phyloP scores from a whole-genome alignment of 164 flowering plant species.

The Piper longum region DNA sequence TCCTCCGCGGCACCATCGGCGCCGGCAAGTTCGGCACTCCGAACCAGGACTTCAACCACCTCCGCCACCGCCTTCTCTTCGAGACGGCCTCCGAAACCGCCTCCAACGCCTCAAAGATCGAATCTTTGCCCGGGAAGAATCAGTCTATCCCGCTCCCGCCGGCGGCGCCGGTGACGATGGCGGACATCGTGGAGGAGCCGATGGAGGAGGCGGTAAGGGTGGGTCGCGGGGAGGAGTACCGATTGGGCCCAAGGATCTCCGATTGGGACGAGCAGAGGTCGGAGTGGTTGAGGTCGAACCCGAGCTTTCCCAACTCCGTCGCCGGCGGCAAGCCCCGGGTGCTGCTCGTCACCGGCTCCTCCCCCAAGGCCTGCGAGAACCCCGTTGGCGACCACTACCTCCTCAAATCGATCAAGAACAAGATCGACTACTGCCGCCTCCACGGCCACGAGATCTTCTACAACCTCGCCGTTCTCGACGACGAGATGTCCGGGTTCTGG shows the following conservation, averaged over 20 bases:
- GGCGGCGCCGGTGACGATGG: neutral
- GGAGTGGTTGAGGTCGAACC: slow-evolving; percentile 38
- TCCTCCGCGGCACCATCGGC: slow-evolving; percentile 70
- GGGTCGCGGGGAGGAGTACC: too few relatives aligned
- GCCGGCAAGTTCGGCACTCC: slow-evolving; percentile 84
- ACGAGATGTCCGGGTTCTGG: slow-evolving; percentile 85
- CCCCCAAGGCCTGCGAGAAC: slow-evolving; percentile 73
- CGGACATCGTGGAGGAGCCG: neutral
- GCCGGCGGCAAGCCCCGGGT: slow-evolving; percentile 34
- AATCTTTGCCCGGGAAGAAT: neutral
- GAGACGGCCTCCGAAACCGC: slow-evolving; percentile 22
- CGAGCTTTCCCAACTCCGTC: slow-evolving; percentile 26
- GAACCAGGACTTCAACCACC: slow-evolving; percentile 48
- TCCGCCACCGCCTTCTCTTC: slow-evolving; percentile 32
- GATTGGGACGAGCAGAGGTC: slow-evolving; percentile 63
- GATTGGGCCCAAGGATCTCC: slow-evolving; percentile 58
- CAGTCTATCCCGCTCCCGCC: neutral
- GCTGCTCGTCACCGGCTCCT: slow-evolving; percentile 59
- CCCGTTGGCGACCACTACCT: slow-evolving; percentile 75
- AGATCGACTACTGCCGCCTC: slow-evolving; percentile 65
- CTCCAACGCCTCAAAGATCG: slow-evolving; percentile 1
- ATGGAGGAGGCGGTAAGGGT: slow-evolving; percentile 21
- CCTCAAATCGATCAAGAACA: slow-evolving; percentile 63
- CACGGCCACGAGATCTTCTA: slow-evolving; percentile 67
- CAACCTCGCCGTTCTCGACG: slow-evolving; percentile 58